These are phyloP conservation scores for Paraglomus occultum DNA, from an alignment of 192 early-diverging fungal genomes.

Conservation along the genomic window DNA sequence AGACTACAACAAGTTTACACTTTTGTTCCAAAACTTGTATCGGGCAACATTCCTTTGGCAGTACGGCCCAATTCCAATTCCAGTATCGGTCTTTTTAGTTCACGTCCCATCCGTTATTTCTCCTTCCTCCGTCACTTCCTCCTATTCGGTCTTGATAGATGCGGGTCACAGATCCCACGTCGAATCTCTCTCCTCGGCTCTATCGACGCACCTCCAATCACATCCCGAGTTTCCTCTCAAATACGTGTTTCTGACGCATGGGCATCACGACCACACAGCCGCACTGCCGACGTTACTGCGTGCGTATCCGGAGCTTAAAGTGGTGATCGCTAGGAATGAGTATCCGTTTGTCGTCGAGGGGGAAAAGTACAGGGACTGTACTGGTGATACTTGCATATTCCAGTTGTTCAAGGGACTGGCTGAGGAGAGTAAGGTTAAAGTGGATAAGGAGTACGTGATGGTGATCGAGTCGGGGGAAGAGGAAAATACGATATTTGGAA, in stretches of 20 bases:
- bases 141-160: conserved; percentile 36
- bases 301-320: conserved; percentile 36
- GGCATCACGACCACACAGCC: conserved; percentile 41
- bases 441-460: conserved; percentile 30
- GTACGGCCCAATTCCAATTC: neutral
- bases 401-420: conserved; percentile 32
- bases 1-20: conserved; percentile 10
- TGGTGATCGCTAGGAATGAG: conserved; percentile 35
- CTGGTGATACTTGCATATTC: conserved; percentile 34
- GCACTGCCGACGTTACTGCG: conserved; percentile 31
- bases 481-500: conserved; percentile 39
- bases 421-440: conserved; percentile 34
- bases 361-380: conserved; percentile 23
- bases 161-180: conserved; percentile 32
- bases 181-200: conserved; percentile 30
- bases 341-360: conserved; percentile 36
- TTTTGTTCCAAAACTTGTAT: neutral
- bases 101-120: neutral
- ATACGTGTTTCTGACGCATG: conserved; percentile 40
- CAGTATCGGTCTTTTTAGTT: neutral
- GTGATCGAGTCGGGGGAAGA: conserved; percentile 30
- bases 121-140: conserved; percentile 2
- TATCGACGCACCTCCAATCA: conserved; percentile 31
- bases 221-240: conserved; percentile 34
- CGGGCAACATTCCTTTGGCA: conserved; percentile 1